Base-by-base conservation (phyloP, 306 rosid species). In the Mimosa pudica region DNA sequence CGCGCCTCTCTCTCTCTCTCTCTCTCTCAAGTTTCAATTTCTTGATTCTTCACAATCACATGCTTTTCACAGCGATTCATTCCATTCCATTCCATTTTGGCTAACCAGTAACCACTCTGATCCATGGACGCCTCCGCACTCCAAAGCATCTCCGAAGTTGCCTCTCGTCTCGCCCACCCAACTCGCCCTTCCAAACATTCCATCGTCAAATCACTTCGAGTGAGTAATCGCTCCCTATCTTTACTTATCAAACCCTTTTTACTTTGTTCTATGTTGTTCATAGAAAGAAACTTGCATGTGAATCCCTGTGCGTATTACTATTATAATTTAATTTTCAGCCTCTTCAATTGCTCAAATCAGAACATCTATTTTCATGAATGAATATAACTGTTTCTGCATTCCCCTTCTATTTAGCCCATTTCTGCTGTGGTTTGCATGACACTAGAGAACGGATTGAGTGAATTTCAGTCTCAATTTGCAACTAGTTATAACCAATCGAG, bases 181-280 rank as follows among this genome's bases (percentile, higher is more conserved):
- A 82, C 84, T 79, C 97, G 93, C 71, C 87, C 92, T 2, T 79
- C 73, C 79, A 95, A 95, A 80, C 98, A 91, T 76, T 82, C 60
- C 89, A 71, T 93, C 20, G 84, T 91, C 82, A 93, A 95, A 89
- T 88, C 89, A 12, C 94, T 95, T 42, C 84, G 82, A 24, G 30
- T 24, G 30, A 32, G 98, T 93, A 88, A 79, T 84, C 54, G 30
- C 30, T 24, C 30, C 1, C 30, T 24, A 24, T 24, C 30, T 24
- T 24, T 24, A 24, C 30, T 24, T 11, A 24, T 9, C 38, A 35
- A 17, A 70, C 38, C 18, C 24, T 35, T 38, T 14, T 35, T 49
- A 18, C 38, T 24, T 61, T 3, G 11, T 24, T 20, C 11, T 3
- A 2, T 10, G 45, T 24, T 24, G 30, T 24, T 32, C 46, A 5